A percentile compares a stretch with the other conserved stretches of the same genome.
Evolutionary conservation across 140 eudicot species (phyloP).

Genomic region (Oenanthe javanica): DNA sequence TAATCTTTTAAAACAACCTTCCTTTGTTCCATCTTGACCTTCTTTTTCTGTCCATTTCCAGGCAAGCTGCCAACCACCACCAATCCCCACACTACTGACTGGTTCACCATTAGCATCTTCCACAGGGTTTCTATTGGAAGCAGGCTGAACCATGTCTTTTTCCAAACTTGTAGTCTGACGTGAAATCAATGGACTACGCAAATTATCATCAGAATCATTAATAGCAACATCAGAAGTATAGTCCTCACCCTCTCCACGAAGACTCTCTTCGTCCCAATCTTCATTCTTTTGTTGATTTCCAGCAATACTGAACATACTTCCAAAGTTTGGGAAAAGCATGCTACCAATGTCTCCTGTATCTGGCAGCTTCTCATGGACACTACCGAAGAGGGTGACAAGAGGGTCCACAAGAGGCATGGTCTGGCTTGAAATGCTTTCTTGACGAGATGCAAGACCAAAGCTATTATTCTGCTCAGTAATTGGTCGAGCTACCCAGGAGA

Average conservation of each 20-base stretch:
- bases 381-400: slow-evolving; percentile 76
- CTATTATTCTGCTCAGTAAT: slow-evolving; percentile 75
- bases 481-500: slow-evolving; percentile 66
- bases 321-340: slow-evolving; percentile 69
- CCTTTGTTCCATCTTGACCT: slow-evolving; percentile 51
- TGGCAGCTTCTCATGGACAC: slow-evolving; percentile 79
- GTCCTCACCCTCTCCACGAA: slow-evolving; percentile 52
- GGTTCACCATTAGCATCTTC: slow-evolving; percentile 38
- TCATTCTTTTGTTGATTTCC: slow-evolving; percentile 46
- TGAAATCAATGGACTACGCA: slow-evolving; percentile 70
- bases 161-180: slow-evolving; percentile 65
- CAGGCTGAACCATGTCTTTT: slow-evolving; percentile 47
- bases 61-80: slow-evolving; percentile 99
- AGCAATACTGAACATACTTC: slow-evolving; percentile 75
- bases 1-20: slow-evolving; percentile 64
- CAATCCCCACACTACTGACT: slow-evolving; percentile 47
- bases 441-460: slow-evolving; percentile 60
- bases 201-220: slow-evolving; percentile 51
- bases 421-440: slow-evolving; percentile 43
- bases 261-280: slow-evolving; percentile 87
- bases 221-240: slow-evolving; percentile 43
- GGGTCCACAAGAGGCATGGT: slow-evolving; percentile 64
- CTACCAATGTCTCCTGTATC: slow-evolving; percentile 80
- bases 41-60: slow-evolving; percentile 71
- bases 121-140: slow-evolving; percentile 38